phyloP scores from a whole-genome alignment of 257 asterid genomes.

The Solanum lycopersicoides region DNA sequence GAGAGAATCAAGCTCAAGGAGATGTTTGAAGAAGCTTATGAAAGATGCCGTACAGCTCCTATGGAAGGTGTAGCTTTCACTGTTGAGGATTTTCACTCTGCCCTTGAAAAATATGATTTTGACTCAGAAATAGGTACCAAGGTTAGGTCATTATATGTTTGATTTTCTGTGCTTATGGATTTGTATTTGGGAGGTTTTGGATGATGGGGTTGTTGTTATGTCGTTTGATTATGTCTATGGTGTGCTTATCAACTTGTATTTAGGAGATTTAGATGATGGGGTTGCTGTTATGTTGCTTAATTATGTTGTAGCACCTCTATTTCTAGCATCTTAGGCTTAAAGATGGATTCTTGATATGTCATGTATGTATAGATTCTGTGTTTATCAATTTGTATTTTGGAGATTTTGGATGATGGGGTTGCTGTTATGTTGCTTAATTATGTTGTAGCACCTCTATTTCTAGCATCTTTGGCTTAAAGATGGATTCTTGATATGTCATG shows the following conservation, averaged over 20 bases:
- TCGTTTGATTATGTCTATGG: neutral
- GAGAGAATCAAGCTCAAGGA: constrained; percentile 78
- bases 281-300: neutral
- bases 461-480: neutral
- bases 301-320: neutral
- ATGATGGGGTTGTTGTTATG: too few relatives aligned
- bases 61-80: constrained; percentile 78
- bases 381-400: neutral
- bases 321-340: neutral
- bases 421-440: neutral
- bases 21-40: constrained; percentile 82
- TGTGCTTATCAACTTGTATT: neutral
- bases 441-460: neutral
- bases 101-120: constrained; percentile 73
- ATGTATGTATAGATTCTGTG: neutral
- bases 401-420: neutral
- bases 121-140: constrained; percentile 75
- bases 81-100: constrained; percentile 56
- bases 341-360: neutral
- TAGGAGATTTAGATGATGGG: neutral
- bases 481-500: neutral
- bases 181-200: neutral
- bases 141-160: constrained; percentile 21
- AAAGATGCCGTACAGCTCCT: constrained; percentile 71
- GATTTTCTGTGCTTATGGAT: neutral